Conservation (phyloP, 116 monocot genomes). For the Zostera marina region DNA sequence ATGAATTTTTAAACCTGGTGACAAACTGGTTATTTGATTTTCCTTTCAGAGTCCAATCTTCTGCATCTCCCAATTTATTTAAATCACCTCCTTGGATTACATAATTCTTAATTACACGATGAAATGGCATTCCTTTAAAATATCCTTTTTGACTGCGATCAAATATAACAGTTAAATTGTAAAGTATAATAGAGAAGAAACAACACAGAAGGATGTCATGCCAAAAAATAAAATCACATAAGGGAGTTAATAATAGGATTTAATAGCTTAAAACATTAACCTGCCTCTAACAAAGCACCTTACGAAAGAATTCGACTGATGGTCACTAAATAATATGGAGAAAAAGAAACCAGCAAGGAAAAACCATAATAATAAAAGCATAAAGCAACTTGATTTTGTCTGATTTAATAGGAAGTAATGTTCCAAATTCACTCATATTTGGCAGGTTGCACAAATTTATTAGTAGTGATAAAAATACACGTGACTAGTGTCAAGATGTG, state of each 20-base stretch:
- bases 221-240: no score
- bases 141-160: slow-evolving; percentile 52
- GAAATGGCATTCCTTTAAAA: slow-evolving; percentile 87
- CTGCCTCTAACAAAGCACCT: no score
- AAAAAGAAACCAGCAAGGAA: no score
- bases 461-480: no score
- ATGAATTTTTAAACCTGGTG: slow-evolving; percentile 30
- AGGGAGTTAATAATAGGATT: no score
- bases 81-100: slow-evolving; percentile 84
- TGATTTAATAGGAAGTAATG: background rate
- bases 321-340: no score
- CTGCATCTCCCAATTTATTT: slow-evolving; percentile 34
- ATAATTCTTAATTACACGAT: slow-evolving; percentile 77
- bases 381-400: background rate
- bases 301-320: no score
- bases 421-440: no score
- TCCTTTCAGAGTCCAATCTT: slow-evolving; percentile 77
- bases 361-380: background rate
- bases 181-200: background rate
- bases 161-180: background rate
- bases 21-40: slow-evolving; percentile 35
- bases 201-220: no score
- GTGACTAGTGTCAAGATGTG: no score
- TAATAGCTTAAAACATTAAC: no score
- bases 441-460: no score